Conservation (phyloP, 495 filamentous ascomycete genomes). For the Xylaria longipes region DNA sequence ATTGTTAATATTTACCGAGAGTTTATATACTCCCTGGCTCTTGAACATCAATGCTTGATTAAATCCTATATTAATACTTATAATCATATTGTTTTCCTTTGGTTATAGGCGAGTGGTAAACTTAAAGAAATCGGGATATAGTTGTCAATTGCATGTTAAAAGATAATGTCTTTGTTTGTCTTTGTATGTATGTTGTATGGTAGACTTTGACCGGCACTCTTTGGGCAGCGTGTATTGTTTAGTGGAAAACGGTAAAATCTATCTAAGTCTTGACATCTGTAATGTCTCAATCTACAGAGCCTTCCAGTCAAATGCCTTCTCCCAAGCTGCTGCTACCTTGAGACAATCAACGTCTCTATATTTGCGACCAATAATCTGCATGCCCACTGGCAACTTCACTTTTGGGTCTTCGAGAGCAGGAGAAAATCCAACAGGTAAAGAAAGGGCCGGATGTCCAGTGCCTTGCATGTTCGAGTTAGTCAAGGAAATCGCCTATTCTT, state of each 20-base stretch:
- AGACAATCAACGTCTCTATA: constrained; percentile 57
- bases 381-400: constrained; percentile 60
- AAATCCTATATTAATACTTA: no score
- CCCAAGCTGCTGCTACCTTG: constrained; percentile 59
- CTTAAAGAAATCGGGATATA: no score
- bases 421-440: constrained; percentile 60
- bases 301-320: constrained; percentile 58
- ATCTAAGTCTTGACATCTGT: neutral
- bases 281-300: constrained; percentile 19
- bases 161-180: no score
- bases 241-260: neutral
- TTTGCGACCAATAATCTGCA: constrained; percentile 64
- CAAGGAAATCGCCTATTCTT: neutral
- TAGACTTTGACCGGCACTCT: constrained; percentile 42
- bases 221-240: constrained; percentile 37
- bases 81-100: no score
- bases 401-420: constrained; percentile 48
- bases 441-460: constrained; percentile 64
- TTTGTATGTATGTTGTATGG: no score
- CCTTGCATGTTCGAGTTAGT: constrained; percentile 29
- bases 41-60: no score
- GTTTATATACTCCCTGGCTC: neutral
- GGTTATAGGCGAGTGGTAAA: no score
- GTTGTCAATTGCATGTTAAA: no score
- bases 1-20: neutral